Evolutionary conservation across 169 alveolate genomes (phyloP), one percentile per base, ranked within the genome.

Genomic region (Cystoisospora suis): DNA sequence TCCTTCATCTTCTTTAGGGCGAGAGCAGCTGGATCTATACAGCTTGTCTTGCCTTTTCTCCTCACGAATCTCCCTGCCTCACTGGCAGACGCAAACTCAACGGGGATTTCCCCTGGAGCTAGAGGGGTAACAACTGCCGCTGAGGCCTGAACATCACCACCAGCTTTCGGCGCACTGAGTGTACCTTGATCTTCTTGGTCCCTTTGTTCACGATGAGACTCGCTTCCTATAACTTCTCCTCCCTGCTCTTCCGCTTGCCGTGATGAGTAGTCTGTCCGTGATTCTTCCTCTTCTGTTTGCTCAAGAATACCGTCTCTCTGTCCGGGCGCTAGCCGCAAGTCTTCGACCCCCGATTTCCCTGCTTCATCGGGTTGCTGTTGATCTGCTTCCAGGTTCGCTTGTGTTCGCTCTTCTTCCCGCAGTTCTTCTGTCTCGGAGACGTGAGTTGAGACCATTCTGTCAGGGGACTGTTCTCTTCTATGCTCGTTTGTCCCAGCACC

Each of bases 51-150:
- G 20, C 36, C 83, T 29, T 46, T 38, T 29, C 83, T 46, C 47
- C 83, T n/a, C 15, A 72, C 83, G 45, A 72, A 72, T 9, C 40
- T 2, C 40, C 38, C 65, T 5, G 56, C 75, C 34, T 2, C 83
- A 17, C n/a, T 36, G 32, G 83, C 83, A 6, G 47, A 20, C 1
- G 58, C 83, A 36, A 42, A 75, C 56, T 36, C 83, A 5, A 9
- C 56, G 23, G 56, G 56, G 58, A 42, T 86, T 34, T 86, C 86
- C 3, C 32, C 83, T 4, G 80, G 90, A 34, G 45, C 49, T 49
- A 40, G 23, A 34, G 38, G 75, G 56, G 38, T 75, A 53, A 53
- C 65, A 15, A 23, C 65, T 12, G 23, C 65, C 23, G 65, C 65
- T 15, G 65, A 12, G 23, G 65, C 65, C 29, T 15, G 29, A 53